phyloP scores from a whole-genome alignment of 1,139 yeast species.

The Debaryomycetaceae sp. region DNA sequence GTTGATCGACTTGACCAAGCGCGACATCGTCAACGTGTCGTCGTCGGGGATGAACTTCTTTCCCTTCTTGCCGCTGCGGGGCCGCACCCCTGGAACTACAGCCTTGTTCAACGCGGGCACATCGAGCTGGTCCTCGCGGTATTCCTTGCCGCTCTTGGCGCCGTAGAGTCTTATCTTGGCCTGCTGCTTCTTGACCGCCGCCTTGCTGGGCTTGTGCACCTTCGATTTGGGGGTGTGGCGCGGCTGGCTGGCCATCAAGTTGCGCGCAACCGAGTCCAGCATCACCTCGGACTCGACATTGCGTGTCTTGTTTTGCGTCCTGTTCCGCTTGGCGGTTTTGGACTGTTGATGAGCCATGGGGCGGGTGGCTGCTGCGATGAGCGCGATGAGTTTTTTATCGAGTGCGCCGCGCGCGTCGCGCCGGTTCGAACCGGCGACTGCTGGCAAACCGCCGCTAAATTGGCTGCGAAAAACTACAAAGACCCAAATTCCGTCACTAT shows the following conservation, averaged over 20 bases:
- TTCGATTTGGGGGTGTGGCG: conserved; percentile 59
- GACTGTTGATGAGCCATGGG: conserved; percentile 57
- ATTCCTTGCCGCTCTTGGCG: conserved; percentile 59
- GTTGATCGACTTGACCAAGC: conserved; percentile 76
- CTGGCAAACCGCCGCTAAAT: too few relatives aligned
- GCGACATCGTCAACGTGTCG: conserved; percentile 57
- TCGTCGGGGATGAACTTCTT: conserved; percentile 79
- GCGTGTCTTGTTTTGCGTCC: conserved; percentile 50
- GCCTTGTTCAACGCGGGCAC: conserved; percentile 80
- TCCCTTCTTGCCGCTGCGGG: conserved; percentile 82
- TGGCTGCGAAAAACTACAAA: background rate
- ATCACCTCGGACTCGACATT: conserved; percentile 63
- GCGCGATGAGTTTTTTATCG: background rate
- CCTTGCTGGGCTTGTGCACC: conserved; percentile 47
- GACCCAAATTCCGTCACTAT: background rate
- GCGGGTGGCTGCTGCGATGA: background rate
- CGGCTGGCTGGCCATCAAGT: conserved; percentile 58
- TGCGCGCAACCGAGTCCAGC: conserved; percentile 61
- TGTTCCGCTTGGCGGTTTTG: conserved; percentile 53
- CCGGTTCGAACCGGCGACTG: background rate
- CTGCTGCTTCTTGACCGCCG: conserved; percentile 60
- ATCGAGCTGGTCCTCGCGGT: conserved; percentile 72
- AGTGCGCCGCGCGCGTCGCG: background rate
- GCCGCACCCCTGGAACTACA: conserved; percentile 78
- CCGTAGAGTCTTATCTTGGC: conserved; percentile 65